These are phyloP conservation scores for Myotisia sp. DNA, from an alignment of 2,329 filamentous ascomycete genomes.

Conservation along the genomic window DNA sequence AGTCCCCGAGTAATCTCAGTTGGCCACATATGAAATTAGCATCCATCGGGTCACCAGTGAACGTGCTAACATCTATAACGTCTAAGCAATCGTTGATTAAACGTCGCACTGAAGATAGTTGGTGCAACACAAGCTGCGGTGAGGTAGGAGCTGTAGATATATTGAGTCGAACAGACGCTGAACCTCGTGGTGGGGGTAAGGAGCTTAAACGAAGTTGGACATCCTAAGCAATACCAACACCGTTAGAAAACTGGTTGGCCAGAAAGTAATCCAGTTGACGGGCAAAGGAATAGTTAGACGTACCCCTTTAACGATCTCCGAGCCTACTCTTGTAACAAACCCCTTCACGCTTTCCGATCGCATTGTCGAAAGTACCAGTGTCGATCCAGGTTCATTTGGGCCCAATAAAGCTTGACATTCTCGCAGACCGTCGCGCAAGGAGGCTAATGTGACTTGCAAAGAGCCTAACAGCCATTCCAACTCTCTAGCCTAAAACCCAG, in stretches of 20 bases:
- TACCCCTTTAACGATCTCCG: constrained; percentile 82
- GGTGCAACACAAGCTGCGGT: constrained; percentile 48
- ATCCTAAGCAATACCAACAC: constrained; percentile 38
- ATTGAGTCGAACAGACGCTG: constrained; percentile 37
- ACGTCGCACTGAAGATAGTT: constrained; percentile 58
- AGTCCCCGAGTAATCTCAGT: constrained; percentile 44
- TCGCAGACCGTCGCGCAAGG: constrained; percentile 58
- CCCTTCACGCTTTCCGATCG: constrained; percentile 86
- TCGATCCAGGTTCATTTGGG: constrained; percentile 71
- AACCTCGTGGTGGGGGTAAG: constrained; percentile 37
- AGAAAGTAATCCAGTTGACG: no score
- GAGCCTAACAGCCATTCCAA: constrained; percentile 50
- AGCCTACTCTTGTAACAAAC: constrained; percentile 76
- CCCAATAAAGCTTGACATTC: constrained; percentile 81
- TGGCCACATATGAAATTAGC: constrained; percentile 45
- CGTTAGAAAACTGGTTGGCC: no score
- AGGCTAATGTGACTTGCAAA: constrained; percentile 46
- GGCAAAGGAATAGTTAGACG: no score
- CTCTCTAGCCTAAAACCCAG: constrained; percentile 36
- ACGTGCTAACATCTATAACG: constrained; percentile 62
- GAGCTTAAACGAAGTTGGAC: constrained; percentile 57
- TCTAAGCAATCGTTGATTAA: constrained; percentile 72
- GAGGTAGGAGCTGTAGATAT: constrained; percentile 40
- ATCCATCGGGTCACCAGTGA: constrained; percentile 51
- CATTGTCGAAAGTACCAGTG: constrained; percentile 73